These are phyloP conservation scores for Auriculariales sp. DNA, from an alignment of 768 basidiomycete genomes.

Conservation along the genomic window DNA sequence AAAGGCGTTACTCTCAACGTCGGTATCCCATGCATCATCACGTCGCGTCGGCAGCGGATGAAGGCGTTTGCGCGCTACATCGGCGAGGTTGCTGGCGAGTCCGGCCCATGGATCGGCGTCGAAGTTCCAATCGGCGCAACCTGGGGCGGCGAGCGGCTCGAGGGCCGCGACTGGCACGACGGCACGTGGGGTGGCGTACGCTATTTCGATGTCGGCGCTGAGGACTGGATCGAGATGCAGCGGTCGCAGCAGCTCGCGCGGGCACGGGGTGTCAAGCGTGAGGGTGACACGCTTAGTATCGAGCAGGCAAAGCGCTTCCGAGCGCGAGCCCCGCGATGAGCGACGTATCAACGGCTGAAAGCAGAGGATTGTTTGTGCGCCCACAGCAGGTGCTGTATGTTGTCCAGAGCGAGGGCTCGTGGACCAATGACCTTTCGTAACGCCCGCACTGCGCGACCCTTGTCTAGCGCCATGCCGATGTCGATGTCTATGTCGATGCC, in stretches of 20 bases:
- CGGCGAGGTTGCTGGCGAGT: constrained; percentile 69
- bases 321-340: constrained; percentile 55
- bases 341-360: constrained; percentile 44
- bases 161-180: constrained; percentile 75
- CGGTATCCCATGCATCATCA: constrained; percentile 83
- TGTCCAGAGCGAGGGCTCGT: constrained; percentile 56
- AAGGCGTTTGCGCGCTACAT: constrained; percentile 81
- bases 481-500: too few species aligned
- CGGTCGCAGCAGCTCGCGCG: constrained; percentile 12
- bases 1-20: constrained; percentile 63
- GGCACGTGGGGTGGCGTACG: constrained; percentile 69
- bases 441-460: too few species aligned
- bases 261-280: constrained; percentile 24
- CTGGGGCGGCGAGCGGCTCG: constrained; percentile 35
- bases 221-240: constrained; percentile 35
- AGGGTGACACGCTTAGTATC: constrained; percentile 39
- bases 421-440: too few species aligned
- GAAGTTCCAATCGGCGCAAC: constrained; percentile 61
- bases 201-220: constrained; percentile 62
- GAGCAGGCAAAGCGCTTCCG: constrained; percentile 42
- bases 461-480: too few species aligned
- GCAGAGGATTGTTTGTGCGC: constrained; percentile 64
- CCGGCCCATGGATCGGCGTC: constrained; percentile 81
- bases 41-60: constrained; percentile 70
- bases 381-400: constrained; percentile 82